Evolutionary conservation across 1,139 yeast species (phyloP).

Genomic region (Suhomyces bokatorum): DNA sequence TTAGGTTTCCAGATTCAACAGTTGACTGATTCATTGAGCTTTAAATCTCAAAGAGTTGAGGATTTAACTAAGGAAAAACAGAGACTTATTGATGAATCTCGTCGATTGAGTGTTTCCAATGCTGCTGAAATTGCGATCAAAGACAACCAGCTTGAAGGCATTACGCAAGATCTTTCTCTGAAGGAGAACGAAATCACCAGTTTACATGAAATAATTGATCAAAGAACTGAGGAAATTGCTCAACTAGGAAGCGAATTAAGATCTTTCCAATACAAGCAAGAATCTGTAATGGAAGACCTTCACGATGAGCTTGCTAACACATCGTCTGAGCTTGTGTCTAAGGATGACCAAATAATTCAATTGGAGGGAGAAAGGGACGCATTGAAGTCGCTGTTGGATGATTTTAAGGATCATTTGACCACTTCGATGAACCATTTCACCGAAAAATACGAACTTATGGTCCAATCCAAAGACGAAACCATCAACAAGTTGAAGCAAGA

Average conservation of each 20-base stretch:
- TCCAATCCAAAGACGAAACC: slow-evolving; percentile 9
- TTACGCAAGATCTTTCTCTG: neutral
- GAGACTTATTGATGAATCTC: slow-evolving; percentile 3
- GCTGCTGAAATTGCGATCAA: slow-evolving; percentile 8
- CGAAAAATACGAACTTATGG: slow-evolving; percentile 11
- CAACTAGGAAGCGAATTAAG: slow-evolving; percentile 11
- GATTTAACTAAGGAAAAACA: slow-evolving; percentile 1
- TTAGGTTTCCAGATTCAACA: neutral
- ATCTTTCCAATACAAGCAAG: slow-evolving; percentile 8
- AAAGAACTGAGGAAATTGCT: slow-evolving; percentile 14
- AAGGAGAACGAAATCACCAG: neutral
- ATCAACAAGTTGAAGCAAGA: slow-evolving; percentile 12
- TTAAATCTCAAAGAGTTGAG: neutral
- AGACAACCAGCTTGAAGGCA: slow-evolving; percentile 1
- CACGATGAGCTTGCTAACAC: slow-evolving; percentile 11
- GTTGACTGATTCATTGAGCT: neutral
- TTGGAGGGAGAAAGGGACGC: slow-evolving; percentile 10
- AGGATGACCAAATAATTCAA: slow-evolving; percentile 8
- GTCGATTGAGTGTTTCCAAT: slow-evolving; percentile 2
- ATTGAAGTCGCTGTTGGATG: slow-evolving; percentile 8
- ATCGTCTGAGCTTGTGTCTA: slow-evolving; percentile 8
- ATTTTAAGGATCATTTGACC: slow-evolving; percentile 18
- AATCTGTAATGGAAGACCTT: slow-evolving; percentile 11
- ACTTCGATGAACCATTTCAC: slow-evolving; percentile 12
- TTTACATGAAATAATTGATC: slow-evolving; percentile 11